A percentile compares a stretch with the other conserved stretches of the same genome.
These are phyloP conservation scores for Apophysomyces variabilis DNA, from an alignment of 371 early-diverging fungal genomes.

Conservation along the genomic window DNA sequence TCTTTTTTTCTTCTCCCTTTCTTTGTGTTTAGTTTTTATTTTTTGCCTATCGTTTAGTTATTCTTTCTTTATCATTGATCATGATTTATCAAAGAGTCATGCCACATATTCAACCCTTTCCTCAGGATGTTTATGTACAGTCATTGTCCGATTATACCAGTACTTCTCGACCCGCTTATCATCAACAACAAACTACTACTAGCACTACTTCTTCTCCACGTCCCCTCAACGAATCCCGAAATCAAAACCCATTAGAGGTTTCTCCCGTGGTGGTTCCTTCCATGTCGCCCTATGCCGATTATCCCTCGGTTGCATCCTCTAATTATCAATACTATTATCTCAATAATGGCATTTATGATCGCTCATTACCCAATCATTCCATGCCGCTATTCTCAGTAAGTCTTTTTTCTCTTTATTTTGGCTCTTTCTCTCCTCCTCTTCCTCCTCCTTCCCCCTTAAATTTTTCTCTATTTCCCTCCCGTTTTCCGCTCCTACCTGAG, in stretches of 20 bases:
- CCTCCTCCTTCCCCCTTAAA: no score
- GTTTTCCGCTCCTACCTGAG: slow-evolving; percentile 8
- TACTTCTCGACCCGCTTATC: slow-evolving; percentile 36
- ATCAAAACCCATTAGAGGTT: not conserved
- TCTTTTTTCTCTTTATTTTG: not conserved
- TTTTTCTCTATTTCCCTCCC: not conserved
- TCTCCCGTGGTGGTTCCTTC: slow-evolving; percentile 17
- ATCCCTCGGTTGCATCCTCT: slow-evolving; percentile 1
- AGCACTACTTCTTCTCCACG: not conserved
- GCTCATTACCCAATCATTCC: not conserved
- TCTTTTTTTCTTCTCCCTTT: slow-evolving; percentile 9
- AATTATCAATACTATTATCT: slow-evolving; percentile 4
- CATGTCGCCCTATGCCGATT: slow-evolving; percentile 16
- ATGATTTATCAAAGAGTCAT: slow-evolving; percentile 30
- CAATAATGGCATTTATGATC: not conserved
- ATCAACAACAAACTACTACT: slow-evolving; percentile 6
- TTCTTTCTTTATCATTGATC: slow-evolving; percentile 6
- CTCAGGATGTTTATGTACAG: slow-evolving; percentile 23
- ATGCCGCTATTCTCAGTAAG: slow-evolving; percentile 2
- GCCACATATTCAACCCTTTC: slow-evolving; percentile 36
- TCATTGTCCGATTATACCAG: slow-evolving; percentile 14
- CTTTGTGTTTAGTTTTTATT: not conserved
- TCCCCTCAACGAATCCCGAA: not conserved
- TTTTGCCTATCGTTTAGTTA: not conserved
- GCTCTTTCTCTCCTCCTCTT: not conserved